Evolutionary conservation across 2,329 filamentous ascomycete species (phyloP), one percentile per base, ranked within the genome.

Genomic region (Fonsecaea erecta): DNA sequence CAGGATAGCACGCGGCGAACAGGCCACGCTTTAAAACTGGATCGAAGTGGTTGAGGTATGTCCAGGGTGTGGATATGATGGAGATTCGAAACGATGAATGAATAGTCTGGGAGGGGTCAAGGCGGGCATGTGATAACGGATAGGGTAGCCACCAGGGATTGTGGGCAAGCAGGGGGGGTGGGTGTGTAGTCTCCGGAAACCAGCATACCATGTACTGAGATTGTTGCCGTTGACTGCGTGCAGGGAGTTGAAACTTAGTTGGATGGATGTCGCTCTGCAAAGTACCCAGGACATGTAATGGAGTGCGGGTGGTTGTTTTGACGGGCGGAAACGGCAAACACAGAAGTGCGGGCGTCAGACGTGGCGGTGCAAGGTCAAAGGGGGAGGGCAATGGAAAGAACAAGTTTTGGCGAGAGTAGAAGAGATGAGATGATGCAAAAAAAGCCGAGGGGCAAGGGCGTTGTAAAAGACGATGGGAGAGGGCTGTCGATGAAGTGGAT

Each of bases 341-440:
- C 43, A 54, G 52, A 55, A 59, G 55, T 30, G 52, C 51, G 60
- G 48, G 56, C 63, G 65, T 69, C 66, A 72, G 66, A 70, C 62
- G 69, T 71, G 70, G 70, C 69, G 70, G 70, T 72, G 70, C 70
- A 71, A 40, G 30, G 46, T 28, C 32, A 32, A 52, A 35, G 35
- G 32, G 21, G 48, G 40, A 46, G 52, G 60, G 52, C 35, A 54
- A 55, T 53, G 48, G 60, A 66, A 62, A 59, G 60, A 68, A 68
- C 68, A 70, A 64, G 68, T 69, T 69, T 71, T 71, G 68, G 68
- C 68, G 68, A 71, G 43, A 32, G 57, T 48, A 16, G 55, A 63
- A 60, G 60, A 66, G 43, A 54, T 53, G 48, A 46, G 65, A 68
- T 68, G 54, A 70, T 68, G 59, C 52, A 65, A 56, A 56, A 48